Evolutionary conservation across 176 grass and related monocot genomes (phyloP).

Genomic region (Avena sativa): DNA sequence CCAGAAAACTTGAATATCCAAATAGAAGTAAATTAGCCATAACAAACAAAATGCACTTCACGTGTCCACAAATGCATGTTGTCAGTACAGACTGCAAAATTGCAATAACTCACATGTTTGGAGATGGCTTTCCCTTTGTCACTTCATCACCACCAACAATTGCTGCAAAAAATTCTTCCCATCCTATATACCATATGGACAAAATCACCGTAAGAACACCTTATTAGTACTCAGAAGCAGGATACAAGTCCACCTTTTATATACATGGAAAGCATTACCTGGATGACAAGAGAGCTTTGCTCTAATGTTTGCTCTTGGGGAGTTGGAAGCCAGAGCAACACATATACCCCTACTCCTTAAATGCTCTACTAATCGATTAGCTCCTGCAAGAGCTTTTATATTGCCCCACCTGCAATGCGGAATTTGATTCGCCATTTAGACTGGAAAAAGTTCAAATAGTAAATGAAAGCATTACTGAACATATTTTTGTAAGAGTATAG

Average conservation of each 20-base stretch:
- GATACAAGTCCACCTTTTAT: neutral
- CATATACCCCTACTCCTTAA: constrained; percentile 61
- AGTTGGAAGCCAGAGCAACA: constrained; percentile 90
- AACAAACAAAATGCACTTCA: neutral
- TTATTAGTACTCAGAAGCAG: constrained; percentile 3
- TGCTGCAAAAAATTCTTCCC: constrained; percentile 82
- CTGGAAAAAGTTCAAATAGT: neutral
- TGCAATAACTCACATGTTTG: constrained; percentile 73
- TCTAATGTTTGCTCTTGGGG: constrained; percentile 77
- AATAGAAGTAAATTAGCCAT: constrained; percentile 12
- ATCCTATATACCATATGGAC: constrained; percentile 50
- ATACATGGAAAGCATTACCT: constrained; percentile 50
- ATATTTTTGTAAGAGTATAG: neutral
- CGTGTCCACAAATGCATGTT: neutral
- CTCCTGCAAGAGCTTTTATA: constrained; percentile 87
- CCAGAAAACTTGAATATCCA: constrained; percentile 71
- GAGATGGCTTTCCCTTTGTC: constrained; percentile 71
- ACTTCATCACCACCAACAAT: constrained; percentile 95
- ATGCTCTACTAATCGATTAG: constrained; percentile 80
- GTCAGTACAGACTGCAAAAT: constrained; percentile 7
- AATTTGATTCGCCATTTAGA: constrained; percentile 2
- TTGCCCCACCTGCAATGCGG: constrained; percentile 76
- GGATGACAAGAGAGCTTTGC: constrained; percentile 76
- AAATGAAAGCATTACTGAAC: neutral
- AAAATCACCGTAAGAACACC: neutral